A percentile compares a stretch with the other conserved stretches of the same genome.
Conservation (phyloP, 2,329 filamentous ascomycete genomes). For the Clathrospora elynae region DNA sequence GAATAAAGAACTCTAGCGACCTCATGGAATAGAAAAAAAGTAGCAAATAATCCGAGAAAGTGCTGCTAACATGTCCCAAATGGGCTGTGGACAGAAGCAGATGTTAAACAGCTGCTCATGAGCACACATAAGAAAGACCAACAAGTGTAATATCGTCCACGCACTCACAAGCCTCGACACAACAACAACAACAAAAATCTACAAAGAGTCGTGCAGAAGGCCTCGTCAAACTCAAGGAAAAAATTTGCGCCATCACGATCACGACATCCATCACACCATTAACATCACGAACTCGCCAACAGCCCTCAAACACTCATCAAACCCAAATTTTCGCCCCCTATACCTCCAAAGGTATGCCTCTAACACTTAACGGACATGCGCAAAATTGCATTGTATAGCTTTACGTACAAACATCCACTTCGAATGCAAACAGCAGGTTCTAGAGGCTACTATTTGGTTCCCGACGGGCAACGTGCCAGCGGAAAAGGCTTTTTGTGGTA, state of each 20-base stretch:
- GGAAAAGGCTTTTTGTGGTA: conserved; percentile 10
- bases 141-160: too few relatives aligned
- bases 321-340: conserved; percentile 17
- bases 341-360: conserved; percentile 26
- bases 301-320: conserved; percentile 11
- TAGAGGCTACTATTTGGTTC: conserved; percentile 16
- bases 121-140: too few relatives aligned
- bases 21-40: too few relatives aligned
- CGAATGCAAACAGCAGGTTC: conserved; percentile 17
- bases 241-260: conserved; percentile 3
- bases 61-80: too few relatives aligned
- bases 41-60: too few relatives aligned
- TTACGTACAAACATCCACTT: conserved; percentile 34
- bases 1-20: too few relatives aligned
- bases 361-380: conserved; percentile 26
- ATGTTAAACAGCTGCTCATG: too few relatives aligned
- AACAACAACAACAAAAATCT: too few relatives aligned
- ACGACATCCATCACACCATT: conserved; percentile 2
- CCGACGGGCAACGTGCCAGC: conserved; percentile 16
- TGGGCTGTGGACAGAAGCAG: too few relatives aligned
- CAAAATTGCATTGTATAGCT: conserved; percentile 4
- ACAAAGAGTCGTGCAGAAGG: too few relatives aligned
- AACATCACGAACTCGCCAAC: conserved; percentile 1
- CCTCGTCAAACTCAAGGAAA: conserved; percentile 1
- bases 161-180: too few relatives aligned